A percentile compares a stretch with the other conserved stretches of the same genome.
phyloP scores from a whole-genome alignment of 164 flowering plant genomes.

The Sextonia rubra region DNA sequence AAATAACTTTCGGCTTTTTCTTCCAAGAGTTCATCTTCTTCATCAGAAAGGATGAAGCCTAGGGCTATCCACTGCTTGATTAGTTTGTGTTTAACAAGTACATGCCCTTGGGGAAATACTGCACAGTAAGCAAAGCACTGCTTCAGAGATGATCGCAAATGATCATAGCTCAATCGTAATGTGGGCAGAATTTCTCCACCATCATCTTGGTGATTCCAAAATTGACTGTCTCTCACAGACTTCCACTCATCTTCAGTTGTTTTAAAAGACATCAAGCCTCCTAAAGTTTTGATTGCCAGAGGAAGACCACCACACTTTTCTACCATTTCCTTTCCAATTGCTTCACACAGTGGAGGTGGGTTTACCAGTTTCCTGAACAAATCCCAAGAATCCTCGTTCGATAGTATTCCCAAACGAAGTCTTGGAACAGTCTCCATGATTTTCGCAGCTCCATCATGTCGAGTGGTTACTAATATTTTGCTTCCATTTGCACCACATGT shows the following conservation, averaged over 20 bases:
- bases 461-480: slow-evolving; percentile 15
- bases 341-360: not conserved
- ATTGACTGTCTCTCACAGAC: not conserved
- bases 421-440: slow-evolving; percentile 6
- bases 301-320: slow-evolving; percentile 18
- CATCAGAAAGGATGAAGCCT: not conserved
- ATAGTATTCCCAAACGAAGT: slow-evolving; percentile 1
- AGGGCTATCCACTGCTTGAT: slow-evolving; percentile 15
- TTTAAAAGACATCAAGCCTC: slow-evolving; percentile 13
- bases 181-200: not conserved
- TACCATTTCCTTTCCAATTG: slow-evolving; percentile 11
- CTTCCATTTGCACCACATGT: slow-evolving; percentile 6
- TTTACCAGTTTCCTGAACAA: slow-evolving; percentile 4
- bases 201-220: not conserved
- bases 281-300: slow-evolving; percentile 11
- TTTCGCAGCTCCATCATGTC: slow-evolving; percentile 4
- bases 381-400: slow-evolving; percentile 15
- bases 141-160: slow-evolving; percentile 10
- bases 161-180: not conserved
- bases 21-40: not conserved
- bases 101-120: slow-evolving; percentile 12
- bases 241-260: slow-evolving; percentile 10
- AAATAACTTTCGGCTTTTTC: not conserved
- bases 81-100: slow-evolving; percentile 1
- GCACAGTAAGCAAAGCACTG: slow-evolving; percentile 18